Evolutionary conservation across 768 basidiomycete genomes (phyloP).

Genomic region (Tulasnella sp.): DNA sequence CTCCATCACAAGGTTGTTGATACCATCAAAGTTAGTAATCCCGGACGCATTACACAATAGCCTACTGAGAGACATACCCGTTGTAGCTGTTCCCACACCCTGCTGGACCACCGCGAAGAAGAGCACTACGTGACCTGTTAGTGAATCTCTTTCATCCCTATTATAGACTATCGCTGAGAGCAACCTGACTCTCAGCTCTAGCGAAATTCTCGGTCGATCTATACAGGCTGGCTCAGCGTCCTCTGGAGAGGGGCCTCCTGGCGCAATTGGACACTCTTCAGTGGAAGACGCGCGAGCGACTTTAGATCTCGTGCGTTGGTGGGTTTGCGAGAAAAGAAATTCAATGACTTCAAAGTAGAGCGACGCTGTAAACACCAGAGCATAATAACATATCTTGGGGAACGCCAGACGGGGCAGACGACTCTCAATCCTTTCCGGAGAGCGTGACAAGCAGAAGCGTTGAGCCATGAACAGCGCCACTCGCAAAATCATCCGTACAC

Average conservation of each 20-base stretch:
- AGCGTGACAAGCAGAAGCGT: too few species aligned
- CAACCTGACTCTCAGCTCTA: slow-evolving; percentile 42
- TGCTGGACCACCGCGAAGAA: slow-evolving; percentile 60
- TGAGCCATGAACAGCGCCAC: too few species aligned
- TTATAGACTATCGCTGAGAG: neutral
- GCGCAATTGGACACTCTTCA: slow-evolving; percentile 73
- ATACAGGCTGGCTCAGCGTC: slow-evolving; percentile 62
- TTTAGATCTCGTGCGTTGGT: slow-evolving; percentile 78
- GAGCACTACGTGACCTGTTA: slow-evolving; percentile 74
- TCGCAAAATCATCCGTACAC: neutral
- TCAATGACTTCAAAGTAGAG: too few species aligned
- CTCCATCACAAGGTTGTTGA: slow-evolving; percentile 80
- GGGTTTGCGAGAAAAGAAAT: slow-evolving; percentile 44
- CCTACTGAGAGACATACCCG: too few species aligned
- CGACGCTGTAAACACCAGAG: too few species aligned
- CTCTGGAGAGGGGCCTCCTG: slow-evolving; percentile 28
- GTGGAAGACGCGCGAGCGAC: slow-evolving; percentile 84
- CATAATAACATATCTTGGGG: neutral
- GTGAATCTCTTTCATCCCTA: slow-evolving; percentile 19
- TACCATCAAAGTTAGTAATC: slow-evolving; percentile 45
- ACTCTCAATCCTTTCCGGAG: too few species aligned
- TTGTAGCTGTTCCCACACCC: slow-evolving; percentile 67
- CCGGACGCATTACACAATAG: neutral
- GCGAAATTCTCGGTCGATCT: slow-evolving; percentile 63
- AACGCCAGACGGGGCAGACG: too few species aligned